A percentile compares a stretch with the other conserved stretches of the same genome.
phyloP scores from a whole-genome alignment of 2,329 filamentous ascomycete species.

The Paraconiothyrium brasiliense region DNA sequence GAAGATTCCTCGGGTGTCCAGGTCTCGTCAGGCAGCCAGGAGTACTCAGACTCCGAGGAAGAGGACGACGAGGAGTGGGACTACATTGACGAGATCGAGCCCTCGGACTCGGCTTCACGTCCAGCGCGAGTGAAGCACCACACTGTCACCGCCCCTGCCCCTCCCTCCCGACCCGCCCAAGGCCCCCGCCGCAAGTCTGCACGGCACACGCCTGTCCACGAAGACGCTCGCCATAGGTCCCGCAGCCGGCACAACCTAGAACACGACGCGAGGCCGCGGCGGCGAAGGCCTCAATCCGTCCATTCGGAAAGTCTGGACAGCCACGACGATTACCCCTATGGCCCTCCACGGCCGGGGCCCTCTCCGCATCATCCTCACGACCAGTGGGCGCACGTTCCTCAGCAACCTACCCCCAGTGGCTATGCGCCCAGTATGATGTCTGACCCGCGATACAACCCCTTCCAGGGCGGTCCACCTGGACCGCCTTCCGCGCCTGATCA shows the following conservation, averaged over 20 bases:
- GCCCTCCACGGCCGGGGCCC: constrained; percentile 33
- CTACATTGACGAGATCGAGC: constrained; percentile 56
- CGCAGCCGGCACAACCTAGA: constrained; percentile 45
- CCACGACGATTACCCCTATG: constrained; percentile 57
- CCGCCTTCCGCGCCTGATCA: constrained; percentile 36
- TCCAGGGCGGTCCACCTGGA: constrained; percentile 25
- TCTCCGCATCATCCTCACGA: constrained; percentile 47
- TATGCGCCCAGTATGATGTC: constrained; percentile 53
- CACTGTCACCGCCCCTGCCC: constrained; percentile 37
- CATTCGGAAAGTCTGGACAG: constrained; percentile 55
- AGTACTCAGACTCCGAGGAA: constrained; percentile 41
- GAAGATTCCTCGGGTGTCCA: constrained; percentile 46
- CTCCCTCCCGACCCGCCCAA: constrained; percentile 46
- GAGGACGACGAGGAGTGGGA: constrained; percentile 44
- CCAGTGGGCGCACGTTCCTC: constrained; percentile 50
- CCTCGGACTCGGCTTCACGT: constrained; percentile 60
- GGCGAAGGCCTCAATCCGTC: constrained; percentile 45
- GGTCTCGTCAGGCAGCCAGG: constrained; percentile 43
- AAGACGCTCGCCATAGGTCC: constrained; percentile 45
- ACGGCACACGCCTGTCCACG: constrained; percentile 41
- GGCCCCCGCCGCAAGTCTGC: constrained; percentile 53
- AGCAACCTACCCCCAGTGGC: constrained; percentile 42
- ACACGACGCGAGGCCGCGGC: constrained; percentile 39
- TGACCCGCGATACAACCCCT: constrained; percentile 42
- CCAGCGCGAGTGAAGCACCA: constrained; percentile 49